phyloP scores from a whole-genome alignment of 768 basidiomycete species.

The Brasilioporus rufonigricans region DNA sequence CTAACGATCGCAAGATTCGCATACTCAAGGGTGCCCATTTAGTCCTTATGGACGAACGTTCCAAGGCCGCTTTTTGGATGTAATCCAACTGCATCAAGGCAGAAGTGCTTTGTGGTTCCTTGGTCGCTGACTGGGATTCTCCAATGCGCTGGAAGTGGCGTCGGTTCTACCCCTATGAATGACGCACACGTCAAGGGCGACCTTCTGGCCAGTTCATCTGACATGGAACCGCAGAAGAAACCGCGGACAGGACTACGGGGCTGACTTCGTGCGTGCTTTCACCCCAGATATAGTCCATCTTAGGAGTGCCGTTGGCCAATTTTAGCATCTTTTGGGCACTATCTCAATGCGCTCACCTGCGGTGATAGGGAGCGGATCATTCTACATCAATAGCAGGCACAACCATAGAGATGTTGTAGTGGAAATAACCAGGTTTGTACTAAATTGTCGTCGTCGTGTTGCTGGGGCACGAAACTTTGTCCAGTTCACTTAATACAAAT shows the following conservation, averaged over 20 bases:
- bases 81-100: conserved; percentile 22
- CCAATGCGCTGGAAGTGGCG: conserved; percentile 20
- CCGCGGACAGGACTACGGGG: conserved; percentile 1
- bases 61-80: conserved; percentile 43
- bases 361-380: conserved; percentile 15
- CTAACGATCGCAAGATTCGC: conserved; percentile 39
- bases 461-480: conserved; percentile 6
- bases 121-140: conserved; percentile 15
- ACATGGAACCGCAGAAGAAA: conserved; percentile 12
- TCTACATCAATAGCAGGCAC: conserved; percentile 2
- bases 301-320: conserved; percentile 4
- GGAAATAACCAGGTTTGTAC: conserved; percentile 14
- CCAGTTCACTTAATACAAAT: background rate
- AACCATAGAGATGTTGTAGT: background rate
- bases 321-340: background rate
- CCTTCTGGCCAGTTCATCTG: conserved; percentile 15
- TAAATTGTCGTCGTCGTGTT: background rate
- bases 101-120: conserved; percentile 13
- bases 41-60: conserved; percentile 46
- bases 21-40: conserved; percentile 48
- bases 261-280: conserved; percentile 12
- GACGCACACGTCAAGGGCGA: background rate
- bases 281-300: conserved; percentile 1
- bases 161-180: conserved; percentile 17
- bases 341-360: conserved; percentile 1